Evolutionary conservation across 2,329 filamentous ascomycete genomes (phyloP).

Genomic region (Neoarthrinium moseri): DNA sequence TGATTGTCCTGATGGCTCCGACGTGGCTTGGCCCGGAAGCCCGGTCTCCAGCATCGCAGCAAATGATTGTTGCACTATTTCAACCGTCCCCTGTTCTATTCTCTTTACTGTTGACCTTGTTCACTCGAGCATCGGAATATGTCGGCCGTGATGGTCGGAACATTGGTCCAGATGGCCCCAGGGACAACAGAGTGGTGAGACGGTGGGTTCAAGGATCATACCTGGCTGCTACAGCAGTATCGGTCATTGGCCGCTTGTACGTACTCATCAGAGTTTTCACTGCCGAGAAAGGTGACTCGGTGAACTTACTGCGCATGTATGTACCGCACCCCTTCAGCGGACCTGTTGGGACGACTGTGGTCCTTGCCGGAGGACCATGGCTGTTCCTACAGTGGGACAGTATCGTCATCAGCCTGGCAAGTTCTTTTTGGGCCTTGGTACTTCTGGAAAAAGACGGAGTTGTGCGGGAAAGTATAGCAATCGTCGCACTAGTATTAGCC

Average conservation of each 20-base stretch:
- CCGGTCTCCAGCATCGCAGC: slow-evolving; percentile 17
- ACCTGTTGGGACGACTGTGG: slow-evolving; percentile 14
- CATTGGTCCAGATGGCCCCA: slow-evolving; percentile 11
- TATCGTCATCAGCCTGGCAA: slow-evolving; percentile 22
- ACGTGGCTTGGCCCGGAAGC: slow-evolving; percentile 20
- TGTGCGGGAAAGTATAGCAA: neutral
- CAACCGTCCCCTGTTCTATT: slow-evolving; percentile 12
- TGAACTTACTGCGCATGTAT: slow-evolving; percentile 18
- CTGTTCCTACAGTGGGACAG: slow-evolving; percentile 26
- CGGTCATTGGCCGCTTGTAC: slow-evolving; percentile 19
- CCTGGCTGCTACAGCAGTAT: slow-evolving; percentile 16
- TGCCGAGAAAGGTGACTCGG: slow-evolving; percentile 11
- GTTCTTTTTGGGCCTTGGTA: slow-evolving; percentile 20
- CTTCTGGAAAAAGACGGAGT: neutral
- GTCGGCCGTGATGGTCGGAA: neutral
- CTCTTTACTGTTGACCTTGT: neutral
- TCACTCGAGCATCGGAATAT: neutral
- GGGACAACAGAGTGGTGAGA: neutral
- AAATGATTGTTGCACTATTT: slow-evolving; percentile 20
- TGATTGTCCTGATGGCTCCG: slow-evolving; percentile 18
- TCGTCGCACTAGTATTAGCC: neutral
- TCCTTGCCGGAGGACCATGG: slow-evolving; percentile 19
- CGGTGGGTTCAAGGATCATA: slow-evolving; percentile 20
- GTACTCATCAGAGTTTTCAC: slow-evolving; percentile 13
- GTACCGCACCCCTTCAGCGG: slow-evolving; percentile 16